phyloP scores from a whole-genome alignment of 805 yeast species.

The Metschnikowia dekortorum region DNA sequence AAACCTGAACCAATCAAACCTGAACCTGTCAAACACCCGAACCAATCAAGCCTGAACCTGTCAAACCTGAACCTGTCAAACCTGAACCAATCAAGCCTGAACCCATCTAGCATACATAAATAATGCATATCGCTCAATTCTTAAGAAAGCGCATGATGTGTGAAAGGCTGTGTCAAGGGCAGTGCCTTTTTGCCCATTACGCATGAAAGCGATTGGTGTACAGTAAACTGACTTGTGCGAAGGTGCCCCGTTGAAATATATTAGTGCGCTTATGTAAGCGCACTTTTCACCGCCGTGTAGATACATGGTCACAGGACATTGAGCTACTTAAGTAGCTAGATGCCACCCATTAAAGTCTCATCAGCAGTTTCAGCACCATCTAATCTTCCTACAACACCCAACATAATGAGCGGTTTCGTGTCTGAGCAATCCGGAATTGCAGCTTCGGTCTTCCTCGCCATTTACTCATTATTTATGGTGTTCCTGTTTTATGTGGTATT shows the following conservation, averaged over 20 bases:
- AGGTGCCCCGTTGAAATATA: not conserved
- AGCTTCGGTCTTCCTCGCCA: slow-evolving; percentile 26
- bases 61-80: no score
- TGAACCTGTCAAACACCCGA: no score
- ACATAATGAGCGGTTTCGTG: slow-evolving; percentile 8
- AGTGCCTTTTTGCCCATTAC: not conserved
- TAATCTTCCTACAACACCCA: not conserved
- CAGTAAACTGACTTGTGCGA: not conserved
- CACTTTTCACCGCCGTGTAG: not conserved
- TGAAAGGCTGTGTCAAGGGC: not conserved
- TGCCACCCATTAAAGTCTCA: not conserved
- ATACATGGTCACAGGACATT: not conserved
- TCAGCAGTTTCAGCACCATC: not conserved
- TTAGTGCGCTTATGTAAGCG: slow-evolving; percentile 12
- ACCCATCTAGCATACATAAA: no score
- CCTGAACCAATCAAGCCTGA: no score
- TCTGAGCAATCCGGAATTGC: slow-evolving; percentile 27
- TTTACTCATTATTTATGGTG: slow-evolving; percentile 23
- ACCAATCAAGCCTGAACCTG: no score
- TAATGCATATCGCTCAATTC: no score
- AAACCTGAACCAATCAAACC: no score
- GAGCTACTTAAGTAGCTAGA: not conserved
- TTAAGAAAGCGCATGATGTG: no score
- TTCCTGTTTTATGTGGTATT: slow-evolving; percentile 18
- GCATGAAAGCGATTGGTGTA: not conserved